Evolutionary conservation across 2,329 filamentous ascomycete species (phyloP), one percentile per base, ranked within the genome.

Genomic region (Phialophora verrucosa): DNA sequence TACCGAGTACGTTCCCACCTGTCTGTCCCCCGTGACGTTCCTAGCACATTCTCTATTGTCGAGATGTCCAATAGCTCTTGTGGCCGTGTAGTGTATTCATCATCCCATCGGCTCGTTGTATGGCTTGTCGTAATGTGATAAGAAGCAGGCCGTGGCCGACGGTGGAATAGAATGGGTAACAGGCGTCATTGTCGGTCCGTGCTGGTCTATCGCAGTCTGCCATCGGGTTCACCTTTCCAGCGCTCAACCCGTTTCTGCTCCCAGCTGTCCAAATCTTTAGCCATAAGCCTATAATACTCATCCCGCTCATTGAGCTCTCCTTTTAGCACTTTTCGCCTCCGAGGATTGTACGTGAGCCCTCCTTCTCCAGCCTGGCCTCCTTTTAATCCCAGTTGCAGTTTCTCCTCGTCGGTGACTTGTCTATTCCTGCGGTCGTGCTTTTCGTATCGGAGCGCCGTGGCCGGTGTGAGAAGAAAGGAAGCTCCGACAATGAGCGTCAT

Each of bases 171-270:
- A 35, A 55, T 55, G 2, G 25, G 14, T 20, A 53, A 25, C 12
- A 17, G 49, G 8, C 27, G 20, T 53, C 49, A 29, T 55, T 14
- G 29, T 55, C 23, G n/a, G 14, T 53, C 27, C 49, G n/a, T n/a
- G 29, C 29, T 17, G 12, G 29, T 14, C 44, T 61, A 53, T 83
- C 78, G 90, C 71, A 97, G 77, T 59, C 91, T 86, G 38, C 94
- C 94, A 77, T 99, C 94, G 67, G 87, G 90, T 79, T 99, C 96
- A 71, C 95, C 95, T 23, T 91, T 89, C 67, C 97, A 84, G 76
- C 95, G 85, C 81, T 97, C 88, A 11, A 98, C 93, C 61, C 96
- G 88, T 80, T 95, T 96, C 80, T 98, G 95, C 78, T 98, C 94
- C 95, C 95, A 99, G 75, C 92, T 87, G 75, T 99, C 94, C 68